Conservation (phyloP, 768 basidiomycete species). For the Mrakia hoshinonis region DNA sequence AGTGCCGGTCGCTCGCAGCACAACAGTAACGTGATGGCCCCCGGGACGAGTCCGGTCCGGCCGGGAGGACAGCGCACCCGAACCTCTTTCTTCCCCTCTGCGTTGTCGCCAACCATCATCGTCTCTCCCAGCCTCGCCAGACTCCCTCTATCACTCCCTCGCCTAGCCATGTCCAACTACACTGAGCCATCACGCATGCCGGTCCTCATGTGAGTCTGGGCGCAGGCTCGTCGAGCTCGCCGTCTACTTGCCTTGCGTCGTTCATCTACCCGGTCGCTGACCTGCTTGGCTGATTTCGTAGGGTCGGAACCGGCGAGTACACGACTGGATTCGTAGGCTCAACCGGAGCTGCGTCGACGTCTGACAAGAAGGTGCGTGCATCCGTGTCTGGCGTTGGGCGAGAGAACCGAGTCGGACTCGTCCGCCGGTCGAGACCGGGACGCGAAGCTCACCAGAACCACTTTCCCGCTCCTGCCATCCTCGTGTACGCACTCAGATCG, state of each 20-base stretch:
- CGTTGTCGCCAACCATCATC: not conserved
- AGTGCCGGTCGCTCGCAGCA: too few relatives aligned
- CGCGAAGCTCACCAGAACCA: not conserved
- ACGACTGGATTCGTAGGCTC: constrained; percentile 89
- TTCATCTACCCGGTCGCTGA: not conserved
- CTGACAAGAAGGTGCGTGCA: constrained; percentile 73
- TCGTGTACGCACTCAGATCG: constrained; percentile 31
- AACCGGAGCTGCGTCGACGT: constrained; percentile 66
- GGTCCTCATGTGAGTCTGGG: not conserved
- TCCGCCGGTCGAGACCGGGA: not conserved
- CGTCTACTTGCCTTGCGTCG: not conserved
- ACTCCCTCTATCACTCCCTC: not conserved
- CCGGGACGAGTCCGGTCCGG: not conserved
- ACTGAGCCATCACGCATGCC: constrained; percentile 1
- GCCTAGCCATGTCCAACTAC: not conserved
- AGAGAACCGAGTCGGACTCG: constrained; percentile 7
- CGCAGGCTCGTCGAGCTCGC: not conserved
- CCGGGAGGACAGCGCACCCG: not conserved
- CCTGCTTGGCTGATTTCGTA: not conserved
- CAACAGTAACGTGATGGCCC: too few relatives aligned
- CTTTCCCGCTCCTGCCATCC: not conserved
- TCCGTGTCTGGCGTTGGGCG: not conserved
- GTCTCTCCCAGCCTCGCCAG: too few relatives aligned
- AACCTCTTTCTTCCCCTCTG: not conserved
- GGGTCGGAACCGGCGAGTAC: constrained; percentile 56